A percentile compares a stretch with the other conserved stretches of the same genome.
Conservation (phyloP, 805 yeast genomes). For the Zygoascus tannicola region DNA sequence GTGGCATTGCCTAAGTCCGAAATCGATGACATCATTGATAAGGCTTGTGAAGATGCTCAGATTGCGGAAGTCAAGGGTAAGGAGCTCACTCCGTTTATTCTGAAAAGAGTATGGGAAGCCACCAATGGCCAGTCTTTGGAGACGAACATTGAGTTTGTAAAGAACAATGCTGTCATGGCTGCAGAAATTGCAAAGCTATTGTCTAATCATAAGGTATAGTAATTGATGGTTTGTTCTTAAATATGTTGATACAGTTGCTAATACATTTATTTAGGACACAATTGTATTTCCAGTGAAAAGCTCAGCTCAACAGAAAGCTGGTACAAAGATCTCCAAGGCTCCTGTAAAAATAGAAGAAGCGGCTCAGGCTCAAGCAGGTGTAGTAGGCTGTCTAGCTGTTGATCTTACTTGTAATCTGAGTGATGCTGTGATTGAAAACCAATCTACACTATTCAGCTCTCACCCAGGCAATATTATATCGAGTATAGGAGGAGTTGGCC, state of each 20-base stretch:
- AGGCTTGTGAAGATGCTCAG: conserved; percentile 51
- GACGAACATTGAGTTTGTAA: conserved; percentile 66
- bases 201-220: conserved; percentile 31
- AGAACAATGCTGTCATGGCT: conserved; percentile 64
- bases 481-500: conserved; percentile 78
- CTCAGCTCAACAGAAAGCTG: too few relatives aligned
- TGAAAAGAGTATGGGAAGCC: conserved; percentile 52
- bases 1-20: conserved; percentile 46
- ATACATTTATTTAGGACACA: too few relatives aligned
- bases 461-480: conserved; percentile 55
- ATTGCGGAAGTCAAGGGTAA: conserved; percentile 53
- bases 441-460: conserved; percentile 40
- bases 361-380: too few relatives aligned
- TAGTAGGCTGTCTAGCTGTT: conserved; percentile 69
- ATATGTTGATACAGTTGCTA: too few relatives aligned
- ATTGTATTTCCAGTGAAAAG: too few relatives aligned
- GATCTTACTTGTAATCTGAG: conserved; percentile 54
- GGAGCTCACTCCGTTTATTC: conserved; percentile 67
- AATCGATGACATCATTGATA: conserved; percentile 47
- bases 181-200: conserved; percentile 55
- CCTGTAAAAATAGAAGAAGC: too few relatives aligned
- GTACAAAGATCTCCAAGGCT: too few relatives aligned
- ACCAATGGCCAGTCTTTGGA: conserved; percentile 63
- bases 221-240: too few relatives aligned
- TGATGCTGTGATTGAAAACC: conserved; percentile 23